Base-by-base conservation (phyloP, 805 yeast genomes). In the Candida montana region DNA sequence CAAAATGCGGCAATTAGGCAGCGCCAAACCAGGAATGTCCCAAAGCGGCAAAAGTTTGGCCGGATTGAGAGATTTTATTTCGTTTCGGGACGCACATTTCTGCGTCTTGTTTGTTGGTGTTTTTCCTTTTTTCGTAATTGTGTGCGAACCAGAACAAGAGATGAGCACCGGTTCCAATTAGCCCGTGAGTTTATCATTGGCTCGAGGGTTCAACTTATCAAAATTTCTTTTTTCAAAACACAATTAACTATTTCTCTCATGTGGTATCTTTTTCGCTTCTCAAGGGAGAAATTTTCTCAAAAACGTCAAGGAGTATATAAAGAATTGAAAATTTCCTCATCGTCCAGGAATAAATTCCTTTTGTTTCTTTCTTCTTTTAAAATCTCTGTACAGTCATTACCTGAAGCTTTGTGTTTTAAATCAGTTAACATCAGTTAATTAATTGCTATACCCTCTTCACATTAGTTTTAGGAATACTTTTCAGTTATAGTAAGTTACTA, bases 51-150 rank as follows among this genome's bases (percentile, higher is more conserved):
- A 30, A 16, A 18, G 28, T 7, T 6, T 12, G 11, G 28, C 45
- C 45, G 33, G 39, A 37, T 41, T 41, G 45, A 41, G 45, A 33
- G 45, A 41, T 30, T 41, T 37, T 24, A 11, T 27, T 31, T 26
- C 39, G 34, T 21, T 37, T 30, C 12, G 13, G 9, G 16, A 17
- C 23, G 45, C 28, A 41, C 35, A 35, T 19, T 33, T 13, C 37
- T 30, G 45, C 45, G 33, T n/a, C 21, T 13, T 15, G 35, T 37
- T 31, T 41, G 39, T 27, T 33, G 35, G 40, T 41, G 31, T 32
- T 33, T 33, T 41, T 41, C 40, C 45, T 26, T 29, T 37, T 41
- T 41, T 36, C 40, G 44, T 33, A 30, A 31, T 29, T 29, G 37
- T 31, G 37, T 31, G 17, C 10, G 5, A 31, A 37, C 31, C 32